A percentile compares a stretch with the other conserved stretches of the same genome.
Evolutionary conservation across 2,329 filamentous ascomycete genomes (phyloP).

Genomic region (Xylogone sp.): DNA sequence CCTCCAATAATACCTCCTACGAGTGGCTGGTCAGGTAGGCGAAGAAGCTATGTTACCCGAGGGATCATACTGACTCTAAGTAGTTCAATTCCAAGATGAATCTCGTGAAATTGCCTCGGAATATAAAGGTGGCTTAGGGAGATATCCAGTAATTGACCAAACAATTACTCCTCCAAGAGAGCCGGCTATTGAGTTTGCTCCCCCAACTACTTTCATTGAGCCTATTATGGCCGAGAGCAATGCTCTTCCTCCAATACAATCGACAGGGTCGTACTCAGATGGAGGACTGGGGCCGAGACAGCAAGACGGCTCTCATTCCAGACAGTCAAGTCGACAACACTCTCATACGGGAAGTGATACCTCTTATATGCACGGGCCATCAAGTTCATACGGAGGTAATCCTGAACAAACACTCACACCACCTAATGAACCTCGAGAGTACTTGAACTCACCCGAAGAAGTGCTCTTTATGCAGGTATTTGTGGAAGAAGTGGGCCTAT

Average conservation of each 20-base stretch:
- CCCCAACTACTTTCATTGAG: constrained; percentile 5
- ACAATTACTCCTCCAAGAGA: constrained; percentile 26
- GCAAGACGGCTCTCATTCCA: constrained; percentile 18
- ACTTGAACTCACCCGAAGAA: constrained; percentile 71
- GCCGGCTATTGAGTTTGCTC: constrained; percentile 17
- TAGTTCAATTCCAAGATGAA: constrained; percentile 81
- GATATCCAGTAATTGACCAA: constrained; percentile 59
- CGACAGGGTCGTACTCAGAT: constrained; percentile 19
- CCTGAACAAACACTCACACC: constrained; percentile 30
- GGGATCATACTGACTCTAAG: constrained; percentile 13
- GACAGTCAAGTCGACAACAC: constrained; percentile 25
- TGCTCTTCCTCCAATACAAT: constrained; percentile 27
- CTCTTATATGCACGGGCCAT: constrained; percentile 33
- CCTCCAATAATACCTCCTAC: constrained; percentile 61
- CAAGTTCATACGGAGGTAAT: constrained; percentile 30
- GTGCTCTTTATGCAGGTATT: constrained; percentile 90
- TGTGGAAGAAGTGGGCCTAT: constrained; percentile 82
- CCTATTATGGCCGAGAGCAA: constrained; percentile 16
- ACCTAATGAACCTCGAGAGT: constrained; percentile 49
- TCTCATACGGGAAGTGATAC: constrained; percentile 26
- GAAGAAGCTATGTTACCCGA: not conserved
- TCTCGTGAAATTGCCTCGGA: constrained; percentile 87
- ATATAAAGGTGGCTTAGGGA: constrained; percentile 73
- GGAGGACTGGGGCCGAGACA: constrained; percentile 17
- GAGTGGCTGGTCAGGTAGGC: constrained; percentile 59